These are phyloP conservation scores for Termitomyces sp. DNA, from an alignment of 768 basidiomycete species.

Conservation along the genomic window DNA sequence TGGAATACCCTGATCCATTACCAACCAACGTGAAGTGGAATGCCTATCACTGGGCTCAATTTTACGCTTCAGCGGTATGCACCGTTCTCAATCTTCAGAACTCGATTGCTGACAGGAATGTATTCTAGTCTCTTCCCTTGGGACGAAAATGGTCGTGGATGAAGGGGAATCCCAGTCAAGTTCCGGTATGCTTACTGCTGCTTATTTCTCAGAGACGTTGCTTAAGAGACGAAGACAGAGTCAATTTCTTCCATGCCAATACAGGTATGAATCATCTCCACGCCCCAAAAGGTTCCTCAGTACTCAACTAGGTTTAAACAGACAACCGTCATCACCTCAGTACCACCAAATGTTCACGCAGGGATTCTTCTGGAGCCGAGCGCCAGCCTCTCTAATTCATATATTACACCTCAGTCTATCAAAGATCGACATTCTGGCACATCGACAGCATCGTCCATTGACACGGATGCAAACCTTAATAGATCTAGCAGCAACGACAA, in stretches of 20 bases:
- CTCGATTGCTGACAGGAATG: not conserved
- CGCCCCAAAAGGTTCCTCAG: no score
- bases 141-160: constrained; percentile 1
- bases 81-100: not conserved
- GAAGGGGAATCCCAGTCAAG: not conserved
- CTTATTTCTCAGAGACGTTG: not conserved
- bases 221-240: not conserved
- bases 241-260: not conserved
- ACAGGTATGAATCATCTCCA: no score
- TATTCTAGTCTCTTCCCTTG: not conserved
- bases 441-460: not conserved
- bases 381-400: no score
- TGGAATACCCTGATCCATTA: not conserved
- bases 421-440: not conserved
- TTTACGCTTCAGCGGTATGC: not conserved
- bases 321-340: no score
- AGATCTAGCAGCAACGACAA: not conserved
- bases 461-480: not conserved
- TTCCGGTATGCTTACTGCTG: not conserved
- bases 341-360: no score
- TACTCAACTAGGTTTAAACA: no score
- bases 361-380: no score
- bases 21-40: not conserved
- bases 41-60: not conserved
- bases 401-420: not conserved